Percentiles rank a stretch among this genome's conserved stretches.
These are phyloP conservation scores for Myxozyma neotropica DNA, from an alignment of 805 yeast species.

Conservation along the genomic window DNA sequence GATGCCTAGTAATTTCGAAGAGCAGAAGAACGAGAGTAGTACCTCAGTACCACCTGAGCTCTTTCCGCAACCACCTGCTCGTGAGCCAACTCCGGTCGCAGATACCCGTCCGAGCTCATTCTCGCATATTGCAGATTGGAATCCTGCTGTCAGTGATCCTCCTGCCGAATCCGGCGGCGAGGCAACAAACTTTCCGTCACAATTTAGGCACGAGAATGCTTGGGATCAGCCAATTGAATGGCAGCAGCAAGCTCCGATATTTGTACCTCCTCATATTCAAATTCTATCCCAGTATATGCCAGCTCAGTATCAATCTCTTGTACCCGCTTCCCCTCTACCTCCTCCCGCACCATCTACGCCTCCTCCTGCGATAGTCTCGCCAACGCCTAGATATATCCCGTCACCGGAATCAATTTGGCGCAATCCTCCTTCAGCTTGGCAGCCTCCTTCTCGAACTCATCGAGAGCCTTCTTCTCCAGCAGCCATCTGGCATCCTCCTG, in stretches of 20 bases:
- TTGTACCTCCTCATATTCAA: slow-evolving; percentile 26
- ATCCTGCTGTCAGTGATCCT: slow-evolving; percentile 25
- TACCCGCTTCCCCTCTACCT: background rate
- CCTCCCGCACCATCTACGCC: slow-evolving; percentile 3
- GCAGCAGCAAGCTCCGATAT: slow-evolving; percentile 7
- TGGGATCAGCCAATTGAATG: slow-evolving; percentile 26
- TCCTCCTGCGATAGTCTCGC: slow-evolving; percentile 17
- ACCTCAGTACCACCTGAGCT: background rate
- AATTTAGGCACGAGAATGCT: slow-evolving; percentile 17
- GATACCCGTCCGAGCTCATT: slow-evolving; percentile 13
- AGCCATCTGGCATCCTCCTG: slow-evolving; percentile 17
- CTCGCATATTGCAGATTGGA: slow-evolving; percentile 22
- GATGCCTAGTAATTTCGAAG: background rate
- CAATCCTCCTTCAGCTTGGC: background rate
- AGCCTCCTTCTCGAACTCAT: background rate
- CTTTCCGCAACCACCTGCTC: background rate
- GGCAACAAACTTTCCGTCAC: slow-evolving; percentile 21
- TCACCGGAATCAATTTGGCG: slow-evolving; percentile 1
- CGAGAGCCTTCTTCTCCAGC: slow-evolving; percentile 3
- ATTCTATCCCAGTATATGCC: slow-evolving; percentile 11
- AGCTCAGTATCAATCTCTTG: background rate
- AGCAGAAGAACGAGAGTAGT: background rate
- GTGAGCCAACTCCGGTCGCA: background rate
- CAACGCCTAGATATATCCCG: background rate
- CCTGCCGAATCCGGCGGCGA: slow-evolving; percentile 25